Evolutionary conservation across 2,329 filamentous ascomycete genomes (phyloP).

Genomic region (Paecilomyces dactylethromorphus): DNA sequence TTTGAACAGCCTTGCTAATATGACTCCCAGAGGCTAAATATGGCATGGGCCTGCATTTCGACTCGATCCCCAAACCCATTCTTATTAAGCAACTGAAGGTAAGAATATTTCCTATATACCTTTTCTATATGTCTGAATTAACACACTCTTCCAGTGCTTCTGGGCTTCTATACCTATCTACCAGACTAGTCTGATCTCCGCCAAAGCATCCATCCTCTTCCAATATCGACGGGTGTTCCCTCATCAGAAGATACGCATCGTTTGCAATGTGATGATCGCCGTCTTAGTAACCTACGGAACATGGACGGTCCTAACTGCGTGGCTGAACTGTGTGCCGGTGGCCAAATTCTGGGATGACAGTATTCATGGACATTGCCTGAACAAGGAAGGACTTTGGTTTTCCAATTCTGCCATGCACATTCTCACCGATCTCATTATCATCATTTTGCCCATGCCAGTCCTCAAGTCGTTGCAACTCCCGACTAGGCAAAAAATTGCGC

Average conservation of each 20-base stretch:
- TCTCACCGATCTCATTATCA: slow-evolving; percentile 35
- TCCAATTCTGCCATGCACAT: slow-evolving; percentile 39
- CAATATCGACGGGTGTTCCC: slow-evolving; percentile 31
- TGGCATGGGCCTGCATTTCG: slow-evolving; percentile 21
- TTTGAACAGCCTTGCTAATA: neutral
- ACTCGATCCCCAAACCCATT: slow-evolving; percentile 10
- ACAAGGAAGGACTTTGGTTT: slow-evolving; percentile 36
- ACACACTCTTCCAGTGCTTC: slow-evolving; percentile 15
- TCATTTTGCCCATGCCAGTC: slow-evolving; percentile 36
- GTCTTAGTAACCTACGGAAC: slow-evolving; percentile 24
- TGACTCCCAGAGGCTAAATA: slow-evolving; percentile 17
- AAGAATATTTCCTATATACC: neutral
- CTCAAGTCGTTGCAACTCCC: slow-evolving; percentile 35
- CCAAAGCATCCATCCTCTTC: slow-evolving; percentile 29
- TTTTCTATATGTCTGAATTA: neutral
- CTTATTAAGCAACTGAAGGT: slow-evolving; percentile 4
- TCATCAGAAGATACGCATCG: slow-evolving; percentile 21
- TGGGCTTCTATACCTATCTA: slow-evolving; percentile 28
- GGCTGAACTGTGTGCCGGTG: slow-evolving; percentile 24
- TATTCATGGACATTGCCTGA: slow-evolving; percentile 26
- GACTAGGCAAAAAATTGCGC: slow-evolving; percentile 29
- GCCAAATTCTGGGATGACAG: slow-evolving; percentile 21
- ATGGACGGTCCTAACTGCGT: slow-evolving; percentile 25
- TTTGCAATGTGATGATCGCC: slow-evolving; percentile 26
- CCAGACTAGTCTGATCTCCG: slow-evolving; percentile 24